These are phyloP conservation scores for Chalciporus piperatus DNA, from an alignment of 768 basidiomycete genomes.

Conservation along the genomic window DNA sequence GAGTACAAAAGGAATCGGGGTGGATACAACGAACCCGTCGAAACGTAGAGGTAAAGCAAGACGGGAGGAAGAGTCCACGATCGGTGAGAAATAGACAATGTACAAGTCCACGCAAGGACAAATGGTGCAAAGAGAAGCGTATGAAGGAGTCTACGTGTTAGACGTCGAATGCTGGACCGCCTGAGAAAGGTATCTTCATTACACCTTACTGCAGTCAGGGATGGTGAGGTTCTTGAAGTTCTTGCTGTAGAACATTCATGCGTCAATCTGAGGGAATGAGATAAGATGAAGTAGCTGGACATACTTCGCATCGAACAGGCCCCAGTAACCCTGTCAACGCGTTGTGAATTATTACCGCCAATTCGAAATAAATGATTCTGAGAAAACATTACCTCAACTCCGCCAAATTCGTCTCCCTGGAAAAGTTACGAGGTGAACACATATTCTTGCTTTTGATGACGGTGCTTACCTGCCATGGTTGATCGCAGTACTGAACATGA, in stretches of 20 bases:
- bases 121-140: background rate
- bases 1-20: background rate
- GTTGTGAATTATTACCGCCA: conserved; percentile 6
- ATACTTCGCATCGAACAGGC: conserved; percentile 59
- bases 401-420: conserved; percentile 65
- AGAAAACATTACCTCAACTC: conserved; percentile 55
- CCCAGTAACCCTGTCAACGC: conserved; percentile 51
- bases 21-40: background rate
- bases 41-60: background rate
- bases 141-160: conserved; percentile 6
- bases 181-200: background rate
- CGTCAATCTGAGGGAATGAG: conserved; percentile 17
- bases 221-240: conserved; percentile 71
- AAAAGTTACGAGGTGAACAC: conserved; percentile 10
- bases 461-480: conserved; percentile 69
- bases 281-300: conserved; percentile 12
- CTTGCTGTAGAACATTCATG: conserved; percentile 42
- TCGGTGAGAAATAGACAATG: conserved; percentile 7
- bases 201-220: conserved; percentile 48
- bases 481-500: conserved; percentile 61
- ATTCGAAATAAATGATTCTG: background rate
- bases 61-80: background rate
- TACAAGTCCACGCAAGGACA: conserved; percentile 22
- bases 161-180: background rate
- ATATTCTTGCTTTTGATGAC: background rate